A percentile compares a stretch with the other conserved stretches of the same genome.
These are phyloP conservation scores for Globisporangium abappressorium DNA, from an alignment of 352 stramenopile species.

Conservation along the genomic window DNA sequence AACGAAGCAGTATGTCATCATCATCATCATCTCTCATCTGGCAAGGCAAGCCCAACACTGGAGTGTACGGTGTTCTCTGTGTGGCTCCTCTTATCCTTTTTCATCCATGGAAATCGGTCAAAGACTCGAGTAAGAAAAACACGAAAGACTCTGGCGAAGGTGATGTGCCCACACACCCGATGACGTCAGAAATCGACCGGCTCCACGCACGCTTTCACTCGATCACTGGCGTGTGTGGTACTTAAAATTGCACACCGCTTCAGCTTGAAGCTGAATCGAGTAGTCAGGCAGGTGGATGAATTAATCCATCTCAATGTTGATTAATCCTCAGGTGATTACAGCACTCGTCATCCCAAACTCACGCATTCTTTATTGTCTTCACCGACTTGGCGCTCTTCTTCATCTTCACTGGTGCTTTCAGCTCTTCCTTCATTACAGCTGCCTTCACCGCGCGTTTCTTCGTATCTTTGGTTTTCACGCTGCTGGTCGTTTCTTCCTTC, in stretches of 20 bases:
- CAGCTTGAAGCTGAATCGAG: not conserved
- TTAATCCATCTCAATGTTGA: not conserved
- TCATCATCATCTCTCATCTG: no score
- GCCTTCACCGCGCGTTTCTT: not conserved
- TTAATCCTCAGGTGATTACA: not conserved
- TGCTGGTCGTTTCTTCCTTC: not conserved
- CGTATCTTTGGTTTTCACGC: not conserved
- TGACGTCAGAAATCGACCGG: not conserved
- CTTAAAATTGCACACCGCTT: not conserved
- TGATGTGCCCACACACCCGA: no score
- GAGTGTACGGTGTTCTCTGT: not conserved
- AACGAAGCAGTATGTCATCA: not conserved
- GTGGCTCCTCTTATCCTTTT: not conserved
- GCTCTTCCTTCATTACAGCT: not conserved
- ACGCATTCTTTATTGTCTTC: not conserved
- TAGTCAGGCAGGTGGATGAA: not conserved
- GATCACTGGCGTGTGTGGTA: not conserved
- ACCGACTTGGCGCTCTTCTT: not conserved
- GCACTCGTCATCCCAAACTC: not conserved
- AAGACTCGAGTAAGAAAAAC: not conserved
- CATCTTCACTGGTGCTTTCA: not conserved
- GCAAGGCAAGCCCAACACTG: no score
- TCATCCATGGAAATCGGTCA: not conserved
- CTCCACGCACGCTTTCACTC: not conserved
- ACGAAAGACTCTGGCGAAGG: not conserved